phyloP scores from a whole-genome alignment of 768 basidiomycete genomes.

The Lyophyllum atratum region DNA sequence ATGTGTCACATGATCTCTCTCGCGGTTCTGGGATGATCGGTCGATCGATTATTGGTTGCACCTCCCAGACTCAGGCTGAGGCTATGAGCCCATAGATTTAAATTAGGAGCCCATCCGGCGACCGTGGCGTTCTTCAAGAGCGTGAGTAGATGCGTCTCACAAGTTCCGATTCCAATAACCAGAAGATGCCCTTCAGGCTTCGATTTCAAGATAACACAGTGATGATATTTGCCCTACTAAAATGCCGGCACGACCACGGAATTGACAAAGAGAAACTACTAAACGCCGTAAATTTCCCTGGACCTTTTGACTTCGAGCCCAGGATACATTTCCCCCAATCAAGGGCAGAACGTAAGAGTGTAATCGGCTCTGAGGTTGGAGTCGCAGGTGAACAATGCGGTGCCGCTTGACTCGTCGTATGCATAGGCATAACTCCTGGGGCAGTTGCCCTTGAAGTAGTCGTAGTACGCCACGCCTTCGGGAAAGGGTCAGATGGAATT shows the following conservation, averaged over 20 bases:
- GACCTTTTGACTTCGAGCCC: not conserved
- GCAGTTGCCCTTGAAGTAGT: constrained; percentile 29
- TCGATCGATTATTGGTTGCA: too few species aligned
- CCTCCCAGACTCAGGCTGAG: too few species aligned
- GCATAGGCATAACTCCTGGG: constrained; percentile 44
- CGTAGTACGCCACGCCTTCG: constrained; percentile 25
- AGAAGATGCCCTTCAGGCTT: not conserved
- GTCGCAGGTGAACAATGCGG: constrained; percentile 56
- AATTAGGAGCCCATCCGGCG: too few species aligned
- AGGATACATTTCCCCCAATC: not conserved
- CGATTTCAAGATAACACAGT: not conserved
- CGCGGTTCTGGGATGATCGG: too few species aligned
- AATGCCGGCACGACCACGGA: too few species aligned
- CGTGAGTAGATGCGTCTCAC: too few species aligned
- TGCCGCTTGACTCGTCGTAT: constrained; percentile 41
- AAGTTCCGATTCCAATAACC: too few species aligned
- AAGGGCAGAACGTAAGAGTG: constrained; percentile 53
- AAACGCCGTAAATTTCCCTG: not conserved
- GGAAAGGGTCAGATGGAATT: not conserved
- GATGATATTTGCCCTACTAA: not conserved
- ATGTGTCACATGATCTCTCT: too few species aligned
- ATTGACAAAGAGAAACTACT: not conserved
- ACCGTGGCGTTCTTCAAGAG: too few species aligned
- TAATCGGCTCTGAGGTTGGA: constrained; percentile 43
- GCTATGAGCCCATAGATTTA: too few species aligned